Evolutionary conservation across 129 eudicot genomes (phyloP).

Genomic region (Pseudognaphalium luteoalbum): DNA sequence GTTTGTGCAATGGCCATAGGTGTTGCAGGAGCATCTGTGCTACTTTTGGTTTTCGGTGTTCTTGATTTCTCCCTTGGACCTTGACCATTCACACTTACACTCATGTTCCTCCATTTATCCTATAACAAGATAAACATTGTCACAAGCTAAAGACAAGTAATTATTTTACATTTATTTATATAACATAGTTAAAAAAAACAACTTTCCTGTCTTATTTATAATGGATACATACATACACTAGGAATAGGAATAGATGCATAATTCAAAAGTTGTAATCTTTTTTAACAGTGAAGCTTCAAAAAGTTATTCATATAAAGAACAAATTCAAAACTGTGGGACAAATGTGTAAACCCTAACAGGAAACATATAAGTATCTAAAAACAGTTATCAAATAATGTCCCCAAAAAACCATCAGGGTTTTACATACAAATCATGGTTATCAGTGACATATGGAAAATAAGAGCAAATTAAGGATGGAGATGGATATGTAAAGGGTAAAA

Average conservation of each 20-base stretch:
- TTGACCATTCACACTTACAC: conserved; percentile 68
- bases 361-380: too few species aligned
- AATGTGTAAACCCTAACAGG: neutral
- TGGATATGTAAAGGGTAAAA: neutral
- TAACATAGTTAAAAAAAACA: neutral
- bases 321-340: too few species aligned
- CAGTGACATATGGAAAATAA: too few species aligned
- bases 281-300: neutral
- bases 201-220: neutral
- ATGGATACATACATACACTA: neutral
- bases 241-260: neutral
- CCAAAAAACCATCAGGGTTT: too few species aligned
- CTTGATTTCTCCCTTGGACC: conserved; percentile 74
- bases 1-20: conserved; percentile 40
- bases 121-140: conserved; percentile 17
- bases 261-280: too few species aligned
- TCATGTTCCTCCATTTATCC: conserved; percentile 97
- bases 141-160: neutral
- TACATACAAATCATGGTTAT: too few species aligned
- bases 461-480: too few species aligned
- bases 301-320: too few species aligned
- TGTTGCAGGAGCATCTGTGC: conserved; percentile 49
- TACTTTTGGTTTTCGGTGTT: conserved; percentile 51
- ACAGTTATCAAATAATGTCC: too few species aligned
- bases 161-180: neutral